A percentile compares a stretch with the other conserved stretches of the same genome.
phyloP scores from a whole-genome alignment of 805 yeast genomes.

The Candida boleticola region DNA sequence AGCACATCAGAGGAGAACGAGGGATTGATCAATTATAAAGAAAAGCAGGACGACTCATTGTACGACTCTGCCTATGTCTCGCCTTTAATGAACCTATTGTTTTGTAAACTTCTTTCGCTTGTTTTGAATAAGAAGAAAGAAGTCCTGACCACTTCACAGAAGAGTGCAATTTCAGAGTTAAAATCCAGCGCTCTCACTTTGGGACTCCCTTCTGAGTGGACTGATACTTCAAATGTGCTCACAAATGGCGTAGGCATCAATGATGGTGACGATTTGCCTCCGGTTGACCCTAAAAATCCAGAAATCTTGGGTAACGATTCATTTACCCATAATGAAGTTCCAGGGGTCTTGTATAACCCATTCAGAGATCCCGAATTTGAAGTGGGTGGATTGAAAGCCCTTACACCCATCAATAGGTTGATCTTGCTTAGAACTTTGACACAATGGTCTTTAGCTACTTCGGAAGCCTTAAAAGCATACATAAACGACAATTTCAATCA shows the following conservation, averaged over 20 bases:
- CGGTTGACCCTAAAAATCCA: constrained; percentile 25
- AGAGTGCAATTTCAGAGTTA: constrained; percentile 33
- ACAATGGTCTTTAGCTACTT: constrained; percentile 35
- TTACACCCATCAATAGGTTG: constrained; percentile 33
- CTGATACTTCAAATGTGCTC: constrained; percentile 15
- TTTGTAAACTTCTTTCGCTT: constrained; percentile 28
- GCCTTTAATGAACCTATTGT: constrained; percentile 30
- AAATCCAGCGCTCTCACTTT: constrained; percentile 21
- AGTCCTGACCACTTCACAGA: constrained; percentile 20
- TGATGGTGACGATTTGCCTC: constrained; percentile 9
- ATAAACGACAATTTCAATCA: constrained; percentile 21
- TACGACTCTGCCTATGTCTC: constrained; percentile 18
- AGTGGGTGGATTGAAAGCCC: constrained; percentile 29
- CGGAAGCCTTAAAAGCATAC: constrained; percentile 26
- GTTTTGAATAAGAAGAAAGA: constrained; percentile 37
- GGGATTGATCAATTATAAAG: not conserved
- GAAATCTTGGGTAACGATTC: constrained; percentile 14
- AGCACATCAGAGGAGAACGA: not conserved
- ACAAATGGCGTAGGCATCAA: not conserved
- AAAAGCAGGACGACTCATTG: constrained; percentile 1
- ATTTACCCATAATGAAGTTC: constrained; percentile 11
- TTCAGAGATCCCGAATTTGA: constrained; percentile 27
- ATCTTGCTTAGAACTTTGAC: constrained; percentile 33
- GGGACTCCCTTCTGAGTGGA: constrained; percentile 43
- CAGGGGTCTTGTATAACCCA: constrained; percentile 17